phyloP scores from a whole-genome alignment of 2,329 filamentous ascomycete genomes.

The Fusarium oxysporum region DNA sequence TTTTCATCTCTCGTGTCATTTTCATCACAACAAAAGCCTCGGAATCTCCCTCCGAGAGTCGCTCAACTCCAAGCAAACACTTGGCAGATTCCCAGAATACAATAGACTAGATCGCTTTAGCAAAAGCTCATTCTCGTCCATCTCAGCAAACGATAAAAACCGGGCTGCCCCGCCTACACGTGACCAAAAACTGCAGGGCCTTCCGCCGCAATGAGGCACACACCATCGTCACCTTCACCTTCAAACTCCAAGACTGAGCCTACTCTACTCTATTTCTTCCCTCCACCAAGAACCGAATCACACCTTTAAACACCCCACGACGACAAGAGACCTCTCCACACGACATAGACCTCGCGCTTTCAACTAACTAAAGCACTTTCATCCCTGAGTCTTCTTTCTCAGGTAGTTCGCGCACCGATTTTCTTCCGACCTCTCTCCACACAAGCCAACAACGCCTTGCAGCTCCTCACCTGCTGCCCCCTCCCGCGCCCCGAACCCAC shows the following conservation, averaged over 20 bases:
- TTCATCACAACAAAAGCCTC: neutral
- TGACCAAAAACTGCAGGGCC: conserved; percentile 45
- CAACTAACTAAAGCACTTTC: conserved; percentile 22
- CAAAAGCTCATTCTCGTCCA: neutral
- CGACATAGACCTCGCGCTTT: conserved; percentile 34
- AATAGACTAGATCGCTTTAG: conserved; percentile 1
- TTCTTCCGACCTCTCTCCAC: conserved; percentile 26
- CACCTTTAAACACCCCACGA: conserved; percentile 24
- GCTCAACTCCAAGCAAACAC: neutral
- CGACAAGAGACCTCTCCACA: conserved; percentile 28
- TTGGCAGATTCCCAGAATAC: conserved; percentile 15
- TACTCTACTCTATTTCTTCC: conserved; percentile 43
- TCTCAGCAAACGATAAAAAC: conserved; percentile 19
- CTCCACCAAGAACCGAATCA: conserved; percentile 36
- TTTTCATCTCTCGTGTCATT: neutral
- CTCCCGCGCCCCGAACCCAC: conserved; percentile 11
- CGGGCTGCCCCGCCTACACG: conserved; percentile 50
- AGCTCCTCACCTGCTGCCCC: conserved; percentile 40
- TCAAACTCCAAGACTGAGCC: conserved; percentile 45
- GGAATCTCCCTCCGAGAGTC: neutral
- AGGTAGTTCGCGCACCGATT: conserved; percentile 36
- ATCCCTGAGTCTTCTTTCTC: conserved; percentile 29
- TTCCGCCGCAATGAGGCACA: conserved; percentile 45
- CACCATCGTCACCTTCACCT: conserved; percentile 46
- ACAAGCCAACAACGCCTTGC: conserved; percentile 25